These are phyloP conservation scores for Kuraishia ogatae DNA, from an alignment of 805 yeast genomes.

Conservation along the genomic window DNA sequence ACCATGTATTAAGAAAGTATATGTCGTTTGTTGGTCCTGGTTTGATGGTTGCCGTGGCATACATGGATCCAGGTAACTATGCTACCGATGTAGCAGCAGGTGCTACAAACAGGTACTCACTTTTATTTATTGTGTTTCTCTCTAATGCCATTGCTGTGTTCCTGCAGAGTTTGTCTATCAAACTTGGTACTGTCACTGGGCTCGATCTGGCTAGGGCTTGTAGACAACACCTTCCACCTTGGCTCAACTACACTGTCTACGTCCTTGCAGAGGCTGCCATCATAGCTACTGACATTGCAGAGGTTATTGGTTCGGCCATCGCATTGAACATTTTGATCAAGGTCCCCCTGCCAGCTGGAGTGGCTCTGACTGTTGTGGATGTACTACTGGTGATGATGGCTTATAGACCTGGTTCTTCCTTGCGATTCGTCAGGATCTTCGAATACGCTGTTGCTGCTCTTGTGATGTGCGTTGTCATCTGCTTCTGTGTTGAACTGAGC, in stretches of 20 bases:
- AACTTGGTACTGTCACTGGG: slow-evolving; percentile 42
- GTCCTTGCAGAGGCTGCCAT: slow-evolving; percentile 38
- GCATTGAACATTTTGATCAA: slow-evolving; percentile 36
- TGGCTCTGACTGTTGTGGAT: slow-evolving; percentile 33
- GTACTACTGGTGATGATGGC: slow-evolving; percentile 38
- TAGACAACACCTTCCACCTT: slow-evolving; percentile 28
- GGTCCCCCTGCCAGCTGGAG: slow-evolving; percentile 42
- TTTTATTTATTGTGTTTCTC: slow-evolving; percentile 32
- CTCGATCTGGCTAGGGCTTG: slow-evolving; percentile 36
- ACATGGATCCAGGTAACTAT: slow-evolving; percentile 47
- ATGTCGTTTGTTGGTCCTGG: slow-evolving; percentile 36
- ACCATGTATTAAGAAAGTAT: slow-evolving; percentile 18
- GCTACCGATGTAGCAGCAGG: slow-evolving; percentile 42
- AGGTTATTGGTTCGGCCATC: slow-evolving; percentile 43
- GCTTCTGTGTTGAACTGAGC: slow-evolving; percentile 36
- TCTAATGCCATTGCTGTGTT: slow-evolving; percentile 38
- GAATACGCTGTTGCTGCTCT: slow-evolving; percentile 33
- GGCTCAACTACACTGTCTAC: slow-evolving; percentile 30
- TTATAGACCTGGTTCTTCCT: slow-evolving; percentile 33
- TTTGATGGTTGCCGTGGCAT: slow-evolving; percentile 37
- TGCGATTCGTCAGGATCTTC: slow-evolving; percentile 30
- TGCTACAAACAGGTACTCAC: slow-evolving; percentile 31
- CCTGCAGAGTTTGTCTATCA: slow-evolving; percentile 33
- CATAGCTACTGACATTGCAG: slow-evolving; percentile 45
- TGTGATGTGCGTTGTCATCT: slow-evolving; percentile 33